phyloP scores from a whole-genome alignment of 805 yeast genomes.

The Pichia cabralensis region DNA sequence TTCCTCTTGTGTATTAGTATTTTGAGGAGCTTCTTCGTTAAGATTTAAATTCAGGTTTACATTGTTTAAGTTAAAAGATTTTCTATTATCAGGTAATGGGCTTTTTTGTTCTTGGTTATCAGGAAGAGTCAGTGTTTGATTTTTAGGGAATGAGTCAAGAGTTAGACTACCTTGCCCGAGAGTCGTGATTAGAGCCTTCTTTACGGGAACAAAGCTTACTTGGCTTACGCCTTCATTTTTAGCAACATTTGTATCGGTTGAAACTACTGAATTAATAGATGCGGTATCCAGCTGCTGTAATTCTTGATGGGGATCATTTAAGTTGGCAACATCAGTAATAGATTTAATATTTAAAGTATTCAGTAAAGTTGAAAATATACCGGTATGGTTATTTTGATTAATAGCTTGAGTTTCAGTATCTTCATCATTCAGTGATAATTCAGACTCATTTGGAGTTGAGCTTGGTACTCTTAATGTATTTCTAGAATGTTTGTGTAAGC shows the following conservation, averaged over 20 bases:
- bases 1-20: neutral
- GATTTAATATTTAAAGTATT: constrained; percentile 22
- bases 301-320: neutral
- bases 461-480: neutral
- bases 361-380: constrained; percentile 20
- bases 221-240: constrained; percentile 13
- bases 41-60: neutral
- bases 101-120: constrained; percentile 1
- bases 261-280: constrained; percentile 8
- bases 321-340: constrained; percentile 8
- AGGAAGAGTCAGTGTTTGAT: constrained; percentile 2
- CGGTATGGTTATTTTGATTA: constrained; percentile 7
- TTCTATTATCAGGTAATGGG: neutral
- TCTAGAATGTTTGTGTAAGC: neutral
- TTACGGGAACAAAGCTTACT: constrained; percentile 38
- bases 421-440: constrained; percentile 1
- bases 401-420: neutral
- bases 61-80: too few relatives aligned
- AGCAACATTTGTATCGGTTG: constrained; percentile 1
- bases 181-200: constrained; percentile 36
- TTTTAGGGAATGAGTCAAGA: constrained; percentile 23
- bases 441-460: constrained; percentile 5
- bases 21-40: neutral
- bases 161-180: constrained; percentile 40
- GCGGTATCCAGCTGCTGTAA: neutral